Percentiles rank a stretch among this genome's conserved stretches.
Conservation (phyloP, 208 protist genomes). For the Balamuthia mandrillaris region DNA sequence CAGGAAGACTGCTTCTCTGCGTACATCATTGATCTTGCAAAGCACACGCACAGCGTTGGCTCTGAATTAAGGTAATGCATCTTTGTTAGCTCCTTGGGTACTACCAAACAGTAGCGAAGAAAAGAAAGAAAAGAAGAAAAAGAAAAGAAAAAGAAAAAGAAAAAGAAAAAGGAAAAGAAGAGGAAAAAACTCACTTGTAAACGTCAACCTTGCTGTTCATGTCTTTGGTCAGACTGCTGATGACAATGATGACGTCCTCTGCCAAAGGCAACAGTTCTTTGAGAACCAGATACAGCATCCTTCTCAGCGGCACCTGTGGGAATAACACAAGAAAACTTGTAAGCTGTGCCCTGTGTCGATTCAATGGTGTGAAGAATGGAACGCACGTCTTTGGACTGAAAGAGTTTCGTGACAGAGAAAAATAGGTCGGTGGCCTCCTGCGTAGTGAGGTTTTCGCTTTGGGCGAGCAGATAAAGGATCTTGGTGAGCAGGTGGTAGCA, state of each 20-base stretch:
- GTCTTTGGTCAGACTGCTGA: conserved; percentile 93
- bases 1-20: no score
- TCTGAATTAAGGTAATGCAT: conserved; percentile 55
- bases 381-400: conserved; percentile 88
- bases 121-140: background rate
- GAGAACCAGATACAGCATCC: conserved; percentile 95
- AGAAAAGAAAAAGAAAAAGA: background rate
- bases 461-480: conserved; percentile 90
- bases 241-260: conserved; percentile 95
- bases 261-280: conserved; percentile 91
- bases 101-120: no score
- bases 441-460: conserved; percentile 85
- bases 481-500: conserved; percentile 88
- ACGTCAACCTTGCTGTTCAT: conserved; percentile 88
- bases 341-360: background rate
- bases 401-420: conserved; percentile 96
- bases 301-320: conserved; percentile 82
- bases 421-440: conserved; percentile 95
- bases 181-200: conserved; percentile 58
- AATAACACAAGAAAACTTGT: background rate
- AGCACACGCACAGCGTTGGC: conserved; percentile 90
- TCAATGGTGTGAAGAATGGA: background rate
- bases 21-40: conserved; percentile 89
- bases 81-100: no score
- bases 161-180: background rate